Conservation (phyloP, 2,329 filamentous ascomycete species). For the Aureobasidium mangrovei region DNA sequence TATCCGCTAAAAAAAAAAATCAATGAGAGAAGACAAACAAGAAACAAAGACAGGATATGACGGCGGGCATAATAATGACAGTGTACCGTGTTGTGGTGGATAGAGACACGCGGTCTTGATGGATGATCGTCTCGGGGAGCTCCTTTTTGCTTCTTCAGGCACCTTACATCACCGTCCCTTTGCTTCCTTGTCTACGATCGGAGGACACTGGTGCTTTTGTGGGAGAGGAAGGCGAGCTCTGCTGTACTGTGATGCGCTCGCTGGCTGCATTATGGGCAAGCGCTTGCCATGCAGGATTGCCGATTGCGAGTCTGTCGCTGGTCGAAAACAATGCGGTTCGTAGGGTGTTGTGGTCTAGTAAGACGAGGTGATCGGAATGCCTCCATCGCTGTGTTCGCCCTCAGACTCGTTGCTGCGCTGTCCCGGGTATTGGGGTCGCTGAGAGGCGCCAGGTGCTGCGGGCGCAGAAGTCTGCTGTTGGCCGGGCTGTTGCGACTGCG, state of each 20-base stretch:
- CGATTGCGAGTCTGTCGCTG: not conserved
- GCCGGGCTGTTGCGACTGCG: conserved; percentile 9
- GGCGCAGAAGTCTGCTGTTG: not conserved
- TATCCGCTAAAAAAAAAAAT: conserved; percentile 10
- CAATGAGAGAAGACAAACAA: not conserved
- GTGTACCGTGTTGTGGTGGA: not conserved
- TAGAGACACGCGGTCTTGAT: not conserved
- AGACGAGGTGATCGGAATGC: conserved; percentile 17
- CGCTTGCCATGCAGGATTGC: not conserved
- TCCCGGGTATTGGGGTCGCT: conserved; percentile 14
- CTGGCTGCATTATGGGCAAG: no score
- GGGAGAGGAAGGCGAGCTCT: no score
- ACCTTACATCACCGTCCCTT: no score
- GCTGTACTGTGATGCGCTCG: no score
- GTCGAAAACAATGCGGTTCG: no score
- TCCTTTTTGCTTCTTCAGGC: not conserved
- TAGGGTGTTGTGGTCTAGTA: conserved; percentile 14
- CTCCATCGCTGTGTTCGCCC: conserved; percentile 17
- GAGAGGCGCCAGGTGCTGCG: conserved; percentile 12
- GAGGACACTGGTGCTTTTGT: no score
- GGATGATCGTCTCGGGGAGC: not conserved
- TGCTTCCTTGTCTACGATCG: no score
- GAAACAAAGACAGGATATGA: no score
- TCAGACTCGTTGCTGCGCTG: conserved; percentile 14
- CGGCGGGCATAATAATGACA: not conserved